Evolutionary conservation across 2,329 filamentous ascomycete species (phyloP).

Genomic region (Aspergillus pseudoviridinutans): DNA sequence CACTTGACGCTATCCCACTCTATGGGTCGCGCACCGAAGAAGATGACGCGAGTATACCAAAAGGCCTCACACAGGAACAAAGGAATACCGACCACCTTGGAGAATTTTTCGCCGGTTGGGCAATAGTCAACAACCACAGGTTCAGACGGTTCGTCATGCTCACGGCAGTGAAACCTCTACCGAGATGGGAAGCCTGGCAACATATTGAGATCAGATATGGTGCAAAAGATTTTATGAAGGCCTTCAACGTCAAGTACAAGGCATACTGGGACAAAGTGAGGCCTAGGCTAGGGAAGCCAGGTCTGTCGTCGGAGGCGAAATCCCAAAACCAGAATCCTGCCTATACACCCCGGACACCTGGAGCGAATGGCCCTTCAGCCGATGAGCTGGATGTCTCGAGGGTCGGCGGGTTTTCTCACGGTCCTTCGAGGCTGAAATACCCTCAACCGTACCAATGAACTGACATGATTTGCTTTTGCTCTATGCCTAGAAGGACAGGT

Average conservation of each 20-base stretch:
- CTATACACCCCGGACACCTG: slow-evolving; percentile 13
- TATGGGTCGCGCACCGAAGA: slow-evolving; percentile 27
- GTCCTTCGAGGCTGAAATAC: slow-evolving; percentile 1
- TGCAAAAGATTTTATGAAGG: slow-evolving; percentile 11
- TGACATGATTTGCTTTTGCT: background rate
- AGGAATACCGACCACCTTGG: slow-evolving; percentile 34
- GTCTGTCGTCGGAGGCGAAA: background rate
- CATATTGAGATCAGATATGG: slow-evolving; percentile 20
- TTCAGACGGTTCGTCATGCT: slow-evolving; percentile 32
- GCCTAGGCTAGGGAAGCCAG: background rate
- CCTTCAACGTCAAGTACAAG: slow-evolving; percentile 12
- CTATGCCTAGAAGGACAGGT: background rate
- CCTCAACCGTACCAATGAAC: slow-evolving; percentile 16
- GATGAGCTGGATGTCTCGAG: background rate
- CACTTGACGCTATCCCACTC: slow-evolving; percentile 19
- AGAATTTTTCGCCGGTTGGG: slow-evolving; percentile 39
- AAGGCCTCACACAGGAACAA: slow-evolving; percentile 22
- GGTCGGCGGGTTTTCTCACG: background rate
- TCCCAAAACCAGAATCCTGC: slow-evolving; percentile 3
- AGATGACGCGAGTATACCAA: slow-evolving; percentile 20
- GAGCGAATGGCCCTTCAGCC: background rate
- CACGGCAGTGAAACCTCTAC: slow-evolving; percentile 18
- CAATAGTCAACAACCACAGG: slow-evolving; percentile 26
- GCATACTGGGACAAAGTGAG: slow-evolving; percentile 11
- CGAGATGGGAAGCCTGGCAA: slow-evolving; percentile 28